phyloP scores from a whole-genome alignment of 805 yeast genomes.

The Starmerella floris region DNA sequence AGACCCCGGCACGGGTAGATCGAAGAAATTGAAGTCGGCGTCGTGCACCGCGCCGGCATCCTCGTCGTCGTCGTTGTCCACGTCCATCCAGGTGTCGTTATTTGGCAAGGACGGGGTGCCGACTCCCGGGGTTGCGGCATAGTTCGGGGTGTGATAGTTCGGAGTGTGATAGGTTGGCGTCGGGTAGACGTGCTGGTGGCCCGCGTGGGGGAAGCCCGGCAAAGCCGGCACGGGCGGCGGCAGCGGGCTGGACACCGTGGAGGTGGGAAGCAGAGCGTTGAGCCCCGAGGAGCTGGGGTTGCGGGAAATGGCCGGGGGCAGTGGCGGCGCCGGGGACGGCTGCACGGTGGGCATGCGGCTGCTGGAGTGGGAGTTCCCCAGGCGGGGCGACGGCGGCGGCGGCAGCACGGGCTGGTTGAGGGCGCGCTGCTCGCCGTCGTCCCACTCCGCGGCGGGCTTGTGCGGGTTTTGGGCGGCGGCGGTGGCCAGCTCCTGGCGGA shows the following conservation, averaged over 20 bases:
- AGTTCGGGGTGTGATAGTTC: background rate
- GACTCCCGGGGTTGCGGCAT: slow-evolving; percentile 1
- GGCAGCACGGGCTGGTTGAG: slow-evolving; percentile 15
- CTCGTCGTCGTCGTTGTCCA: slow-evolving; percentile 11
- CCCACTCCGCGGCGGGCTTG: background rate
- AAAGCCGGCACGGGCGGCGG: background rate
- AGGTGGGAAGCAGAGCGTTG: too few species aligned
- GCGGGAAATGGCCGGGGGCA: too few species aligned
- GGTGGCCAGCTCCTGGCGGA: slow-evolving; percentile 1
- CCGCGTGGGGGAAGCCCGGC: background rate
- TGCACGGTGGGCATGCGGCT: background rate
- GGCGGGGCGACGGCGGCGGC: slow-evolving; percentile 16
- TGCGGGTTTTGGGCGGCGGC: background rate
- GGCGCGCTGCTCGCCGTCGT: background rate
- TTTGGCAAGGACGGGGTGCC: slow-evolving; percentile 1
- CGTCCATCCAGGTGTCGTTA: slow-evolving; percentile 13
- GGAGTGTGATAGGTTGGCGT: slow-evolving; percentile 16
- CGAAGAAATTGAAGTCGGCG: slow-evolving; percentile 35
- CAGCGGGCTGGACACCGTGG: background rate
- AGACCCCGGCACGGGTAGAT: slow-evolving; percentile 14
- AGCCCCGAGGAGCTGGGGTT: too few species aligned
- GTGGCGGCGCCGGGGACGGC: background rate
- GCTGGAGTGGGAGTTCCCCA: background rate
- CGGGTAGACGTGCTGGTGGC: slow-evolving; percentile 5
- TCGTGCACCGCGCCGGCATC: slow-evolving; percentile 30